Conservation (phyloP, 1,284 basidiomycete genomes). For the Rhizoctonia solani region DNA sequence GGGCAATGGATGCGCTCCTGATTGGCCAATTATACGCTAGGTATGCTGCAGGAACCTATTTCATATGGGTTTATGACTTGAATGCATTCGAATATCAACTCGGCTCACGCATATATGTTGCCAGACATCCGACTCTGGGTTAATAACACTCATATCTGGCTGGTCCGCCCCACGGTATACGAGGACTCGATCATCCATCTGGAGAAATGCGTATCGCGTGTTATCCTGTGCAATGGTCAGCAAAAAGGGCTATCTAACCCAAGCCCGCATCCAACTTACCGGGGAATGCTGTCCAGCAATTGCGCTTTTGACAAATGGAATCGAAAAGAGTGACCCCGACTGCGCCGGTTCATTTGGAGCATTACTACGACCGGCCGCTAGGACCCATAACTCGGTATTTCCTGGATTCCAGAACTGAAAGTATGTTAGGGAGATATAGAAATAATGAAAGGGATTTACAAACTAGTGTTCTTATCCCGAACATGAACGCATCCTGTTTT, state of each 20-base stretch:
- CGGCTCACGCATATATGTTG: conserved; percentile 81
- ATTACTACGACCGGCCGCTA: conserved; percentile 45
- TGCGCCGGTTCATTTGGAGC: conserved; percentile 46
- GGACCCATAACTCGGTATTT: conserved; percentile 81
- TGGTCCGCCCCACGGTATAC: conserved; percentile 98
- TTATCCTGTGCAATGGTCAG: conserved; percentile 66
- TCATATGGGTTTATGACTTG: background rate
- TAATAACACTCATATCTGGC: conserved; percentile 97
- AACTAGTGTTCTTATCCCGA: conserved; percentile 70
- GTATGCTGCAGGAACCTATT: conserved; percentile 85
- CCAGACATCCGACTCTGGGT: conserved; percentile 99
- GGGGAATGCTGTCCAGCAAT: conserved; percentile 91
- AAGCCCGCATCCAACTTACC: conserved; percentile 51
- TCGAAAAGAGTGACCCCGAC: conserved; percentile 13
- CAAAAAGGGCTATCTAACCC: conserved; percentile 8
- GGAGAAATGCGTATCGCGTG: conserved; percentile 91
- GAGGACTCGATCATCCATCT: conserved; percentile 91
- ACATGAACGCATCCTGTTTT: conserved; percentile 86
- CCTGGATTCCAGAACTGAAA: conserved; percentile 89
- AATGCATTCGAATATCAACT: background rate
- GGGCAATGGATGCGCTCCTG: conserved; percentile 88
- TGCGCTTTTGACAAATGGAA: conserved; percentile 92
- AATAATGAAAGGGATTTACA: conserved; percentile 41
- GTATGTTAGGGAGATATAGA: conserved; percentile 28
- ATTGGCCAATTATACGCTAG: conserved; percentile 94